A percentile compares a stretch with the other conserved stretches of the same genome.
Evolutionary conservation across 441 rosid genomes (phyloP).

Genomic region (Isatis lusitanica): DNA sequence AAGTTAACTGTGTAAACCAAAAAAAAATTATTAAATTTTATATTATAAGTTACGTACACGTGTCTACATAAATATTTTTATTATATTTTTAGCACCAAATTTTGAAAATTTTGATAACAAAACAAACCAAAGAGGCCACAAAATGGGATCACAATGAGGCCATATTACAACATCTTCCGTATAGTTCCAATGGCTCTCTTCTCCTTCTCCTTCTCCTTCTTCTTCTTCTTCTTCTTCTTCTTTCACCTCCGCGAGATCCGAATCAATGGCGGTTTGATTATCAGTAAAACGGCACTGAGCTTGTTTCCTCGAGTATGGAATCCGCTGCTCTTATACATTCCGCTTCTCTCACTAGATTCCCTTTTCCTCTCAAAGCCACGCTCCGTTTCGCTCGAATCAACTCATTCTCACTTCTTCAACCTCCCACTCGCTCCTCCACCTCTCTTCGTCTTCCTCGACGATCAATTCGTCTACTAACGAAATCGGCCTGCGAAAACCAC

Average conservation of each 20-base stretch:
- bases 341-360: slow-evolving; percentile 38
- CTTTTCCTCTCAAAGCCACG: slow-evolving; percentile 26
- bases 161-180: slow-evolving; percentile 28
- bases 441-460: slow-evolving; percentile 29
- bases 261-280: slow-evolving; percentile 20
- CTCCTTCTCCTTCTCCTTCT: not conserved
- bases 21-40: too few relatives aligned
- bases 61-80: too few relatives aligned
- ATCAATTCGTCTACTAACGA: slow-evolving; percentile 24
- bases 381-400: slow-evolving; percentile 37
- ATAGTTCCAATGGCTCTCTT: not conserved
- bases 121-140: too few relatives aligned
- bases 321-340: slow-evolving; percentile 34
- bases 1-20: too few relatives aligned
- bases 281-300: not conserved
- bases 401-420: slow-evolving; percentile 27
- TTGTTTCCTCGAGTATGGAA: slow-evolving; percentile 39
- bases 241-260: slow-evolving; percentile 11
- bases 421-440: slow-evolving; percentile 20
- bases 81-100: too few relatives aligned
- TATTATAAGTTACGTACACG: too few relatives aligned
- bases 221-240: slow-evolving; percentile 1
- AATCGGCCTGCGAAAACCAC: slow-evolving; percentile 9
- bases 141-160: slow-evolving; percentile 19
- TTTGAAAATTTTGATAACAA: too few relatives aligned